These are phyloP conservation scores for Maudiozyma serrabonitensis DNA, from an alignment of 805 yeast species.

Conservation along the genomic window DNA sequence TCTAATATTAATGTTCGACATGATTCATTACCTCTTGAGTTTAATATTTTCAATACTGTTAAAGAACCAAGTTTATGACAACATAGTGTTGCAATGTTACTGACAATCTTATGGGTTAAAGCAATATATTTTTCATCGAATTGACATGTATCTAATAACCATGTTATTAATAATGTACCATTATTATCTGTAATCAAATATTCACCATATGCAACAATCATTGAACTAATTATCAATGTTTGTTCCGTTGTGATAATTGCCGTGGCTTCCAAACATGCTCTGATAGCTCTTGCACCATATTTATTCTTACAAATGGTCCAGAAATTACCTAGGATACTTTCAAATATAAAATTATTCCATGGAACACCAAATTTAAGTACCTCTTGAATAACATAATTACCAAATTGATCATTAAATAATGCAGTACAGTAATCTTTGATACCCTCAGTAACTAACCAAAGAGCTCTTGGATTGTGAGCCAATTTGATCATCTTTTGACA, in stretches of 20 bases:
- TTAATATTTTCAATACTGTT: constrained; percentile 70
- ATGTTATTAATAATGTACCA: constrained; percentile 82
- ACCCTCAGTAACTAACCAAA: constrained; percentile 54
- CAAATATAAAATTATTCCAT: constrained; percentile 81
- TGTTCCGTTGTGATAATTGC: constrained; percentile 53
- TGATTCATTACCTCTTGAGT: constrained; percentile 50
- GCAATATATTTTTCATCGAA: constrained; percentile 54
- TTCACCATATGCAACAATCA: constrained; percentile 67
- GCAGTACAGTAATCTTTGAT: constrained; percentile 75
- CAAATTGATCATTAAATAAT: constrained; percentile 88
- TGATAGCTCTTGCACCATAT: constrained; percentile 89
- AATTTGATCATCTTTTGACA: constrained; percentile 88
- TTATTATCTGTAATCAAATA: constrained; percentile 74
- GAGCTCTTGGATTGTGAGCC: constrained; percentile 52
- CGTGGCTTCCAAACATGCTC: constrained; percentile 84
- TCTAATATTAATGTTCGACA: constrained; percentile 54
- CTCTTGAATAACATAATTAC: constrained; percentile 94
- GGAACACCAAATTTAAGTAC: constrained; percentile 85
- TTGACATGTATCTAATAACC: constrained; percentile 84
- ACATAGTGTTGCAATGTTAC: constrained; percentile 54
- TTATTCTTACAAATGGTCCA: constrained; percentile 76
- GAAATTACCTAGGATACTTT: constrained; percentile 66
- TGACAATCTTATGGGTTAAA: constrained; percentile 52
- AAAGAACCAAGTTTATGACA: constrained; percentile 78
- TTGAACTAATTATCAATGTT: constrained; percentile 59